A percentile compares a stretch with the other conserved stretches of the same genome.
Conservation (phyloP, 2,329 filamentous ascomycete genomes). For the Diaporthe aspalathi region DNA sequence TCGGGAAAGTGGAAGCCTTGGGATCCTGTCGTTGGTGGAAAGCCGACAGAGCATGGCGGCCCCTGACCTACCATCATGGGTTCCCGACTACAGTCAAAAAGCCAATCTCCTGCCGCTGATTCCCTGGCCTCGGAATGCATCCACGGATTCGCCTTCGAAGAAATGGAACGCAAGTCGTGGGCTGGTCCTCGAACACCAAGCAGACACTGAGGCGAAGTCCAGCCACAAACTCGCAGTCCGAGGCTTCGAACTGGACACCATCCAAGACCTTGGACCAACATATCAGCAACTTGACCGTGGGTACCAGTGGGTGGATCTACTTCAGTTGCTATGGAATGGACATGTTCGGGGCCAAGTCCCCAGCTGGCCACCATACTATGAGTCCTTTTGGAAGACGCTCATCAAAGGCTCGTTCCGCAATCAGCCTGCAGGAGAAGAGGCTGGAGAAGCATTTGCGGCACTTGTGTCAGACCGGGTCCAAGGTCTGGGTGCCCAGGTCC, state of each 20-base stretch:
- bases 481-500: neutral
- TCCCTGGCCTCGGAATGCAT: neutral
- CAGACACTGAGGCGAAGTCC: neutral
- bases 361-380: neutral
- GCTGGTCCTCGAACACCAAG: neutral
- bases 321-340: neutral
- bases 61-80: neutral
- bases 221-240: neutral
- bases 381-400: neutral
- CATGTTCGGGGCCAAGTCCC: neutral
- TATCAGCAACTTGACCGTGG: neutral
- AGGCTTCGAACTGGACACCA: neutral
- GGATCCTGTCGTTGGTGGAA: neutral
- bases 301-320: neutral
- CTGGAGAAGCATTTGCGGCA: slow-evolving; percentile 1
- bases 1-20: neutral
- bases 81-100: neutral
- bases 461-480: neutral
- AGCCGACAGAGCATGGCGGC: too few relatives aligned
- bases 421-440: neutral
- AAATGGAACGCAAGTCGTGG: slow-evolving; percentile 5
- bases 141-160: neutral
- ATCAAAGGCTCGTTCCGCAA: slow-evolving; percentile 4
- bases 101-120: neutral
- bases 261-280: neutral